Evolutionary conservation across 306 rosid genomes (phyloP), one percentile per base, ranked within the genome.

Genomic region (Herpetospermum pedunculosum): DNA sequence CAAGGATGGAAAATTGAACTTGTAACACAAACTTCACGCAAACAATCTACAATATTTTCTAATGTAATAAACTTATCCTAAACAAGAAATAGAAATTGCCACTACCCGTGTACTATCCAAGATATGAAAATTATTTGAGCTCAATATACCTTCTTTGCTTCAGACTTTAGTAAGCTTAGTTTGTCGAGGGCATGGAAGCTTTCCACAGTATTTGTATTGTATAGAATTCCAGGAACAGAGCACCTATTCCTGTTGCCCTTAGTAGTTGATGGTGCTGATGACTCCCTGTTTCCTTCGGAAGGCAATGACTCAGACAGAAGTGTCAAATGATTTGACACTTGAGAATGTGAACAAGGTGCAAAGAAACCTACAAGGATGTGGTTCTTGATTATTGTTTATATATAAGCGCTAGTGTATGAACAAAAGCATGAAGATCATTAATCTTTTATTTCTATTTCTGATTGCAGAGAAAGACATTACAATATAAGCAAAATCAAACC

Each of bases 321-420:
- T 77, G 91, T 89, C 49, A 94, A 81, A 84, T 84, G 84, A 79
- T 91, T 94, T 49, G 97, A 85, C 18, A 94, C 90, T 80, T 80
- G 96, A 79, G 92, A 81, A 78, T 89, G 97, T 21, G 96, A 89
- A 79, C 97, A 89, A 16, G 98, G 98, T 7, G 98, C 97, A 74
- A 81, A 88, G 85, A 91, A 94, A 40, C 98, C 97, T 94, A 84
- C 70, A 76, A 80, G 43, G 64, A 47, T 55, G 64, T 48, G 21
- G 11, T 68, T 41, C 34, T 68, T 25, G 32, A 68, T 43, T 41
- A 2, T 6, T 15, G 35, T 40, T 25, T 19, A 21, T 52, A 60
- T 1, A 8, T 8, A 19, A 2, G 26, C 1, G 23, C 43, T 60
- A 30, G 26, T 5, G 25, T 44, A 32, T 67, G 19, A 23, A 67